Base-by-base conservation (phyloP, 768 basidiomycete species). In the Tricholoma hemisulphureum region DNA sequence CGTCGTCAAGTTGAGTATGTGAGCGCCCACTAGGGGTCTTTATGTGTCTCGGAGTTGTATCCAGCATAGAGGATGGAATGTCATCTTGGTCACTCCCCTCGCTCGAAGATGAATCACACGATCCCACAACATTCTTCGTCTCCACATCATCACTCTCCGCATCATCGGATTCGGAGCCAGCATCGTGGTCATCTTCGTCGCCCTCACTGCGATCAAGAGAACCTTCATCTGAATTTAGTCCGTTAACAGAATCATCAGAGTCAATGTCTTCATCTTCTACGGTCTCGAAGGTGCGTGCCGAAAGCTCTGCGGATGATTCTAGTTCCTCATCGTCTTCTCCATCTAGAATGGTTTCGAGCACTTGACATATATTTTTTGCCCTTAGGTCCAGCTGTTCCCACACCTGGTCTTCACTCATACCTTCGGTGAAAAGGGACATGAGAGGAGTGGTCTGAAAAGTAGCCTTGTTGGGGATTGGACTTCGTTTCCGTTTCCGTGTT, bases 361-460 rank as follows among this genome's bases (percentile, higher is more conserved):
- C 81, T 39, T 82, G 80, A 59, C 88, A 89, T 21, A 98, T 75
- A 45, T 80, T 81, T 59, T 84, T 81, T 14, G 87, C 77, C 43
- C 92, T 78, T 54, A 99, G 76, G 67, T 98, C 96, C 55, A 98
- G 71, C 74, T 99, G 96, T 37, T 87, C 88, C 96, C 96, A 99
- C 24, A 98, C 77, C 70, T 96, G 95, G 56, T 92, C 91, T 21
- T 84, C 80, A 63, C 86, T 88, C 84, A 97, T 87, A 16, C 82
- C 87, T 20, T 93, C 84, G 11, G 87, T 77, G 58, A 86, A 90
- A 18, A 99, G 81, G 32, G 82, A 83, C 6, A 84, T 76, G 2
- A 98, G 71, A 6, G 95, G 95, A 0, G 96, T 97, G 23, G 74
- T 74, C 51, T 76, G 67, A 51, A 86, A 76, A 10, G 71, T 54